Percentiles rank a stretch among this genome's conserved stretches.
These are phyloP conservation scores for Penicillium janthinellum DNA, from an alignment of 2,329 filamentous ascomycete species.

Conservation along the genomic window DNA sequence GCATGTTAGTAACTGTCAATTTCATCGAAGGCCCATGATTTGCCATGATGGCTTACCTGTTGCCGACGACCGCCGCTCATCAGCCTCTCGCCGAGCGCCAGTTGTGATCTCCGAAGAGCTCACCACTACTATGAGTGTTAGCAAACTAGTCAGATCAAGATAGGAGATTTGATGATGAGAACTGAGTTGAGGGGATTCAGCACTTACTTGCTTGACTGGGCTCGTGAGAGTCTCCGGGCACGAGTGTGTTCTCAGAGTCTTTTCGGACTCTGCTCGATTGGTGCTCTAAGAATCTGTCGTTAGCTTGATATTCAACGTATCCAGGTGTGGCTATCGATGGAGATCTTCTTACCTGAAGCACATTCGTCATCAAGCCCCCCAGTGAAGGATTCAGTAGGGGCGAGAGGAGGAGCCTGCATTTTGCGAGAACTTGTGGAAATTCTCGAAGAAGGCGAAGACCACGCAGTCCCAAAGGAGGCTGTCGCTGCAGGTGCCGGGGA, in stretches of 20 bases:
- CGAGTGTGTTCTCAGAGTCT: not conserved
- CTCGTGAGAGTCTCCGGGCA: not conserved
- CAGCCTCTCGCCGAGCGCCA: not conserved
- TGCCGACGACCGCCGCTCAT: not conserved
- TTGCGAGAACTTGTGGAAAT: not conserved
- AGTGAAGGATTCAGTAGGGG: not conserved
- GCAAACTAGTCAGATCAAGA: not conserved
- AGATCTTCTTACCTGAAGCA: not conserved
- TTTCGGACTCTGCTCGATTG: not conserved
- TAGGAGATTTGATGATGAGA: not conserved
- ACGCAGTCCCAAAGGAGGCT: not conserved
- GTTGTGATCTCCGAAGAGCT: not conserved
- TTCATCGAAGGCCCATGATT: not conserved
- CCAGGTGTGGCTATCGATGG: not conserved
- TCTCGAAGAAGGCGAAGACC: not conserved
- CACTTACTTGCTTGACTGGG: not conserved
- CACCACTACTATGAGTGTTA: not conserved
- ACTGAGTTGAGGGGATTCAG: not conserved
- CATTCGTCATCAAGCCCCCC: not conserved
- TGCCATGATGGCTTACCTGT: not conserved
- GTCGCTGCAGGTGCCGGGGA: not conserved
- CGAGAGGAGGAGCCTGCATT: not conserved
- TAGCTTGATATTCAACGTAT: not conserved
- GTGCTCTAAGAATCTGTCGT: not conserved
- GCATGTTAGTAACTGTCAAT: not conserved